phyloP scores from a whole-genome alignment of 2,329 filamentous ascomycete genomes.

The Torrubiellomyces zombiae region DNA sequence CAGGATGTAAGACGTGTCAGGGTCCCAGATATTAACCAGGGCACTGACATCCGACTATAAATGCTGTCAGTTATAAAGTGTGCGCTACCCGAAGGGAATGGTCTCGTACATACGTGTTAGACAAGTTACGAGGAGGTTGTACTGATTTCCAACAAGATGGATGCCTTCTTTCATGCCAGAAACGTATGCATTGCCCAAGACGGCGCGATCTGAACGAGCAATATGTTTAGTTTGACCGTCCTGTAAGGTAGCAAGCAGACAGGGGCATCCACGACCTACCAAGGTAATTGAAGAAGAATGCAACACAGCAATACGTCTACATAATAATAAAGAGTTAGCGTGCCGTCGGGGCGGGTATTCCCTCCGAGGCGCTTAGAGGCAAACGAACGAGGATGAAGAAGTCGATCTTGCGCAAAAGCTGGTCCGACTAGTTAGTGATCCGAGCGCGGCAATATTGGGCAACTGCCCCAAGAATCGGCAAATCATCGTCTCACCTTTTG shows the following conservation, averaged over 20 bases:
- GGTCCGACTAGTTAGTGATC: too few relatives aligned
- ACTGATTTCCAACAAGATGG: slow-evolving; percentile 26
- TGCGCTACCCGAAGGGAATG: too few relatives aligned
- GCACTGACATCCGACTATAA: slow-evolving; percentile 5
- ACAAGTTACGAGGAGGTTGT: slow-evolving; percentile 20
- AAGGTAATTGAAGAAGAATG: slow-evolving; percentile 38
- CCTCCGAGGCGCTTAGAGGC: too few relatives aligned
- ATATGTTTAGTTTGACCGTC: background rate
- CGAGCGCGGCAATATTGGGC: too few relatives aligned
- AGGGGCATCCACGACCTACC: too few relatives aligned
- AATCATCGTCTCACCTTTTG: too few relatives aligned
- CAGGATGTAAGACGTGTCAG: background rate
- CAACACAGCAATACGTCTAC: slow-evolving; percentile 41
- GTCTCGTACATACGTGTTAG: too few relatives aligned
- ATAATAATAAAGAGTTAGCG: too few relatives aligned
- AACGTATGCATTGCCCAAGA: slow-evolving; percentile 23
- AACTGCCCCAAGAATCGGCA: too few relatives aligned
- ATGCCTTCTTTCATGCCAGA: slow-evolving; percentile 30
- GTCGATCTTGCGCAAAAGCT: background rate
- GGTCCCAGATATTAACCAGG: background rate
- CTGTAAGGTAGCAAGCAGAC: background rate
- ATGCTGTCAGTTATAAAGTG: too few relatives aligned
- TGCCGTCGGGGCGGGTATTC: too few relatives aligned
- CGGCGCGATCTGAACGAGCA: slow-evolving; percentile 21
- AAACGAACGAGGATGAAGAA: slow-evolving; percentile 33